Evolutionary conservation across 352 stramenopile species (phyloP).

Genomic region (Phytophthora melonis): DNA sequence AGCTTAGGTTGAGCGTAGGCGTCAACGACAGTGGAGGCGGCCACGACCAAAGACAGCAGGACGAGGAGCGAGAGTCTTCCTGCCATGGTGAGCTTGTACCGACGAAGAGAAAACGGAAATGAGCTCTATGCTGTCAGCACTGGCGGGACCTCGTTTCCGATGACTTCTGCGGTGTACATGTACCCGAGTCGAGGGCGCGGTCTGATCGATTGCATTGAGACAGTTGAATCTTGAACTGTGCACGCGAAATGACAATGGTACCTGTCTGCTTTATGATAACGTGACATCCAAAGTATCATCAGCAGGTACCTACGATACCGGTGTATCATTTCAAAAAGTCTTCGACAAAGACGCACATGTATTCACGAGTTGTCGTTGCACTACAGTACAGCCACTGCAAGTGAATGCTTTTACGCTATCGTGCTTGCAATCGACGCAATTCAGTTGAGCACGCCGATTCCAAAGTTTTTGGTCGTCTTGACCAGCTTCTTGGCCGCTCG

Average conservation of each 20-base stretch:
- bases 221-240: not conserved
- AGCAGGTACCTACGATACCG: too few species aligned
- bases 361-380: not conserved
- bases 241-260: not conserved
- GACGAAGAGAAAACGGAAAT: not conserved
- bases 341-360: too few species aligned
- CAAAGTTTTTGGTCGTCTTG: slow-evolving; percentile 27
- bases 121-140: not conserved
- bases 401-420: slow-evolving; percentile 12
- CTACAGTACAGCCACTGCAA: too few species aligned
- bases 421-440: not conserved
- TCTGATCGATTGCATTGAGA: not conserved
- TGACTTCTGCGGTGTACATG: too few species aligned
- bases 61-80: slow-evolving; percentile 16
- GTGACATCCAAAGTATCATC: not conserved
- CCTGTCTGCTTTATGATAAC: not conserved
- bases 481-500: not conserved
- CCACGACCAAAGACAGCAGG: slow-evolving; percentile 17
- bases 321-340: too few species aligned
- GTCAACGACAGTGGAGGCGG: slow-evolving; percentile 9
- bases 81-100: slow-evolving; percentile 4
- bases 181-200: not conserved
- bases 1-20: slow-evolving; percentile 26
- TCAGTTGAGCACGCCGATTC: slow-evolving; percentile 26
- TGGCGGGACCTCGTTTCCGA: not conserved